phyloP scores from a whole-genome alignment of 2,329 filamentous ascomycete genomes.

The Didymella lethalis region DNA sequence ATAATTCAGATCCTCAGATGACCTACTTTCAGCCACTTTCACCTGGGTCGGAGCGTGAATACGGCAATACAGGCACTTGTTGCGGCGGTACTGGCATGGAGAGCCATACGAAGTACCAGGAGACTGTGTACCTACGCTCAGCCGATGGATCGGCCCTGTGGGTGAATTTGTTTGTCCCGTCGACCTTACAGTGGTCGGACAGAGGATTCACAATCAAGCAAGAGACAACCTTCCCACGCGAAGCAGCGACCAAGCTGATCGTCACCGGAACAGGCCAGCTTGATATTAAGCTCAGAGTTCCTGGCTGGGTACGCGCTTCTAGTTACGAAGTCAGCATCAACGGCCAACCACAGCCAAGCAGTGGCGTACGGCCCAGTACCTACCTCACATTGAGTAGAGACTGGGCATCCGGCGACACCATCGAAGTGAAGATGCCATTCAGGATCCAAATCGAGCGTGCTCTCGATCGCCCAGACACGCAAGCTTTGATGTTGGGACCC shows the following conservation, averaged over 20 bases:
- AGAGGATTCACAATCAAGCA: constrained; percentile 1
- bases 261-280: neutral
- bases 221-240: constrained; percentile 1
- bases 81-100: constrained; percentile 12
- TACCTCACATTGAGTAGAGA: neutral
- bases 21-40: constrained; percentile 10
- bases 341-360: neutral
- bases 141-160: neutral
- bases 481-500: constrained; percentile 10
- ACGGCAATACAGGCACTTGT: constrained; percentile 7
- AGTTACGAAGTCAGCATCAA: constrained; percentile 7
- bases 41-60: neutral
- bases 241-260: neutral
- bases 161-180: constrained; percentile 9
- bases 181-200: neutral
- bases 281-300: constrained; percentile 1
- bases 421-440: constrained; percentile 7
- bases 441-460: constrained; percentile 4
- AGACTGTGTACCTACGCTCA: constrained; percentile 8
- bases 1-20: constrained; percentile 5
- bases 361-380: neutral
- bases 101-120: constrained; percentile 14
- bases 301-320: neutral
- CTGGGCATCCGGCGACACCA: neutral
- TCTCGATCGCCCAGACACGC: constrained; percentile 6